phyloP scores from a whole-genome alignment of 2,329 filamentous ascomycete genomes.

The Nigrospora oryzae region DNA sequence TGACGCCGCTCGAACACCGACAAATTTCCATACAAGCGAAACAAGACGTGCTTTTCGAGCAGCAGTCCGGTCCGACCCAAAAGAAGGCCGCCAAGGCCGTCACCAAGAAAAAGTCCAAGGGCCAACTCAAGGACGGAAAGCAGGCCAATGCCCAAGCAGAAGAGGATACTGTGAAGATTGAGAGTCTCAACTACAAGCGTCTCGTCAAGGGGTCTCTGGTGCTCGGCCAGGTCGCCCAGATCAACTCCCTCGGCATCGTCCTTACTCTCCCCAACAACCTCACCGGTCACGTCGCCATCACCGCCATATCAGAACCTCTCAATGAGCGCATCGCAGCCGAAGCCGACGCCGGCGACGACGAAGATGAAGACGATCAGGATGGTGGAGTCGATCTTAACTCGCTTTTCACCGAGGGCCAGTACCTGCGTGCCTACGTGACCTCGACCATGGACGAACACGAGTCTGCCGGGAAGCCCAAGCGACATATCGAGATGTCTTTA shows the following conservation, averaged over 20 bases:
- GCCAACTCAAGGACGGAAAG: slow-evolving; percentile 40
- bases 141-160: slow-evolving; percentile 44
- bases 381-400: slow-evolving; percentile 63
- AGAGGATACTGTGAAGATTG: slow-evolving; percentile 60
- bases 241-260: slow-evolving; percentile 71
- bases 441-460: slow-evolving; percentile 62
- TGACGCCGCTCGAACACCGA: slow-evolving; percentile 92
- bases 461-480: slow-evolving; percentile 55
- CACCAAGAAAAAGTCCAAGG: slow-evolving; percentile 50
- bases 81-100: slow-evolving; percentile 32
- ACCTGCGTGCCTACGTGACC: slow-evolving; percentile 73
- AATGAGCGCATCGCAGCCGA: slow-evolving; percentile 68
- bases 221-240: slow-evolving; percentile 75
- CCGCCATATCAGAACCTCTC: slow-evolving; percentile 77
- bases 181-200: slow-evolving; percentile 86
- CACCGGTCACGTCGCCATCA: slow-evolving; percentile 79
- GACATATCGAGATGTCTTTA: slow-evolving; percentile 80
- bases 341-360: slow-evolving; percentile 46
- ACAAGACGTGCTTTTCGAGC: slow-evolving; percentile 84
- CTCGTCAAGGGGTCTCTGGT: slow-evolving; percentile 79
- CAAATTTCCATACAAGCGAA: slow-evolving; percentile 93
- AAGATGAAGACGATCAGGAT: slow-evolving; percentile 37
- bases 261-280: slow-evolving; percentile 89
- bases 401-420: slow-evolving; percentile 79
- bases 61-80: slow-evolving; percentile 48